phyloP scores from a whole-genome alignment of 2,329 filamentous ascomycete genomes.

The Fusarium sp. region DNA sequence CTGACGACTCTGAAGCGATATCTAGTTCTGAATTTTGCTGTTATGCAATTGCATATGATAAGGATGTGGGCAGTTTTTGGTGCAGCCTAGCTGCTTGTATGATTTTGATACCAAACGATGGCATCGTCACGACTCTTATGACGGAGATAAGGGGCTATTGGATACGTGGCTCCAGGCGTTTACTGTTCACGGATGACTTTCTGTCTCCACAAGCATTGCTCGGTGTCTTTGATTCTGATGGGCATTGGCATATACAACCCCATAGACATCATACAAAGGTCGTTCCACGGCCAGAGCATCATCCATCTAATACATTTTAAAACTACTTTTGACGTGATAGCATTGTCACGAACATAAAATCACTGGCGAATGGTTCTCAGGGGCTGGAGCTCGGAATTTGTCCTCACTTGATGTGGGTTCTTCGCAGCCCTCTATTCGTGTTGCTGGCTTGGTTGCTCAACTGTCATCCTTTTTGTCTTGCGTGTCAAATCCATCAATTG shows the following conservation, averaged over 20 bases:
- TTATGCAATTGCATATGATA: background rate
- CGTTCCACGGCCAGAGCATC: background rate
- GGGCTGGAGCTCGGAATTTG: background rate
- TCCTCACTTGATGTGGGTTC: background rate
- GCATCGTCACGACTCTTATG: conserved; percentile 42
- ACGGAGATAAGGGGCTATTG: conserved; percentile 29
- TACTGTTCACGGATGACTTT: conserved; percentile 29
- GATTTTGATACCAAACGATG: conserved; percentile 46
- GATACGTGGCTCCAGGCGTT: conserved; percentile 35
- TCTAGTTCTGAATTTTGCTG: conserved; percentile 1
- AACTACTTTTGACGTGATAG: background rate
- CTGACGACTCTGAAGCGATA: background rate
- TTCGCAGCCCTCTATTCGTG: conserved; percentile 11
- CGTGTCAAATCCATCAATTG: conserved; percentile 6
- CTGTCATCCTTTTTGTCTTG: conserved; percentile 1
- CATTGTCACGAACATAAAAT: background rate
- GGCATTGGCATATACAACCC: conserved; percentile 1
- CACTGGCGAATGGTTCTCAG: background rate
- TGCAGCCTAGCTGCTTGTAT: conserved; percentile 38
- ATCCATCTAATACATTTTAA: background rate
- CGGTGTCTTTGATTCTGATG: conserved; percentile 21
- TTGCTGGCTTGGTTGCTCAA: background rate
- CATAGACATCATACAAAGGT: background rate
- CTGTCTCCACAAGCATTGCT: conserved; percentile 28
- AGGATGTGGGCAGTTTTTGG: conserved; percentile 8